Evolutionary conservation across 2,329 filamentous ascomycete genomes (phyloP).

Genomic region (Cryphonectria carpinicola): DNA sequence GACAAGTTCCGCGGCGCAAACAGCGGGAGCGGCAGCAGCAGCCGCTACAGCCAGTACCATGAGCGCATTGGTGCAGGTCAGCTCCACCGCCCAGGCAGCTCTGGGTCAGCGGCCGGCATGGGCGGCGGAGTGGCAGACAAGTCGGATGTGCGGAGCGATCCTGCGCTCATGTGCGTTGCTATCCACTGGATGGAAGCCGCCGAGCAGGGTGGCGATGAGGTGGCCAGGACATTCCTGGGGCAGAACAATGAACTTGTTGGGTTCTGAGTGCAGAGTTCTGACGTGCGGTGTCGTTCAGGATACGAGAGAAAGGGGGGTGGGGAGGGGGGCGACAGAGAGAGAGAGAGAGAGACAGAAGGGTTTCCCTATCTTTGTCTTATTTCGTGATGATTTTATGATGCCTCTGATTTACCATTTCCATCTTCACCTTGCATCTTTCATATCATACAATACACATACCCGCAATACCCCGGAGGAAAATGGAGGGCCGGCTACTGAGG

Average conservation of each 20-base stretch:
- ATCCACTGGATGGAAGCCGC: constrained; percentile 97
- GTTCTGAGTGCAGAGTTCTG: constrained; percentile 7
- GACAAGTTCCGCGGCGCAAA: constrained; percentile 61
- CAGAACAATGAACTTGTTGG: constrained; percentile 48
- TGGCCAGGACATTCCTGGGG: constrained; percentile 80
- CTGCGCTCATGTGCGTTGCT: constrained; percentile 88
- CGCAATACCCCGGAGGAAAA: constrained; percentile 21
- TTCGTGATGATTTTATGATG: constrained; percentile 10
- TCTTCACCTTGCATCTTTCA: constrained; percentile 13
- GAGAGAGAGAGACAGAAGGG: neutral
- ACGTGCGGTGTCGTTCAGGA: no score
- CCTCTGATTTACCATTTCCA: constrained; percentile 9
- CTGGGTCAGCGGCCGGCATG: constrained; percentile 33
- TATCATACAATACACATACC: constrained; percentile 21
- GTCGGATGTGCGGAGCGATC: constrained; percentile 69
- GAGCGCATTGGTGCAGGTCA: constrained; percentile 32
- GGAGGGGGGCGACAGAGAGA: no score
- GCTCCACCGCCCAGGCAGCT: constrained; percentile 29
- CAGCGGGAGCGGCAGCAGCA: constrained; percentile 38
- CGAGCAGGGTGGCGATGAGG: constrained; percentile 80
- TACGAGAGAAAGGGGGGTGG: neutral
- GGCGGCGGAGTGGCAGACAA: constrained; percentile 32
- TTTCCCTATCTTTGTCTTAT: neutral
- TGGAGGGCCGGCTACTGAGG: neutral
- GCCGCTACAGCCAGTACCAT: constrained; percentile 35